Base-by-base conservation (phyloP, 192 early-diverging fungal species). In the Coemansia sp. region DNA sequence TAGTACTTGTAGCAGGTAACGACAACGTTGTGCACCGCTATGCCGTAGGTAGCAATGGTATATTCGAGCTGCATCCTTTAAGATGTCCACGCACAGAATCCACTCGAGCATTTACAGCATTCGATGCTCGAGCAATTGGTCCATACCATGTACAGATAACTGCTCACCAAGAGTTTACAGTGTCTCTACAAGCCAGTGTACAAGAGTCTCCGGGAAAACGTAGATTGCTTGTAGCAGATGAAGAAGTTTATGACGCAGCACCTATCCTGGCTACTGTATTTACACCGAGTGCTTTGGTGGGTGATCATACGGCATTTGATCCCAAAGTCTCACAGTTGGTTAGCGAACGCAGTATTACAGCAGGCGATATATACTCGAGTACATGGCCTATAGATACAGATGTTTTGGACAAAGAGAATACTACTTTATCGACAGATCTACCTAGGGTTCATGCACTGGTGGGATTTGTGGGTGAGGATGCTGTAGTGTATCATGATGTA, bases 391-490 rank as follows among this genome's bases (percentile, higher is more conserved):
- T n/a, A n/a, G n/a, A n/a, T n/a, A n/a, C n/a, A n/a, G n/a, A n/a
- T n/a, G n/a, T n/a, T n/a, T n/a, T n/a, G n/a, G n/a, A n/a, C n/a
- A n/a, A n/a, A n/a, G n/a, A n/a, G n/a, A n/a, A n/a, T n/a, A n/a
- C n/a, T n/a, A n/a, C n/a, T n/a, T n/a, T n/a, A n/a, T n/a, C n/a
- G n/a, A n/a, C n/a, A 43, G 41, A 22, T 18, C 41, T 25, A 43
- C 13, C 69, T 8, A 50, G 65, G 4, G 53, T 75, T n/a, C 72
- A 75, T 30, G 72, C 44, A 35, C 50, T 75, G 39, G 41, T 75
- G 4, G 65, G 64, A 18, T 75, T 75, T 60, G 65, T 75, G 0
- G 60, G 72, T 29, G 72, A 75, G 36, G 72, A 75, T 18, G 72
- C 65, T 9, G 50, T 75, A 10, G 55, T 75, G 13, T 75, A 75